Base-by-base conservation (phyloP, 306 rosid species). In the Gillenia trifoliata region DNA sequence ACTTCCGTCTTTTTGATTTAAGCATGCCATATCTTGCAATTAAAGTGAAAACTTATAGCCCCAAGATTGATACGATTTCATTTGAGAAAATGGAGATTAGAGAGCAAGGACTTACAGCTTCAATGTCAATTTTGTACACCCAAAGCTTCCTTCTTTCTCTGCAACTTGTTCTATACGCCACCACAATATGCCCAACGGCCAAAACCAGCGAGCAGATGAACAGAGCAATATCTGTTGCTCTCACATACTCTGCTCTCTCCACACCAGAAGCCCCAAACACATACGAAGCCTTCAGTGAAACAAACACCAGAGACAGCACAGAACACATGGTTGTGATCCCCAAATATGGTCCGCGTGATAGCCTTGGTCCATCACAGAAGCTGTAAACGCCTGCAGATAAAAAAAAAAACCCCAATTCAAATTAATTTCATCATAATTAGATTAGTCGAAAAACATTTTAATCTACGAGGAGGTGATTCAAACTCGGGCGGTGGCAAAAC, bases 141-240 rank as follows among this genome's bases (percentile, higher is more conserved):
- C 88, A 75, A 71, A 95, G 99, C 90, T 92, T 95, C 70, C 98
- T 72, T 78, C 98, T 86, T 68, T 95, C 99, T 82, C 91, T 90
- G 89, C 99, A 95, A 86, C 98, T 90, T 15, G 99, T 95, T 79
- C 92, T 88, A 66, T 95, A 90, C 4, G 99, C 99, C 66, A 89
- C 98, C 9, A 82, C 84, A 25, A 95, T 71, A 78, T 95, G 99
- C 12, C 92, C 99, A 79, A 89, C 83, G 7, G 96, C 97, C 87
- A 95, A 86, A 77, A 50, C 87, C 70, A 74, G 78, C 13, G 99
- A 95, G 30, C 97, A 89, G 33, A 85, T 8, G 76, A 95, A 92
- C 81, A 92, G 64, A 73, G 98, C 88, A 11, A 89, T 74, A 66
- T 92, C 93, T 33, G 83, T 68, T 12, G 78, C 83, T 73, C 92